Percentiles rank a stretch among this genome's conserved stretches.
These are phyloP conservation scores for Umbelopsis ramanniana DNA, from an alignment of 192 early-diverging fungal species.

Conservation along the genomic window DNA sequence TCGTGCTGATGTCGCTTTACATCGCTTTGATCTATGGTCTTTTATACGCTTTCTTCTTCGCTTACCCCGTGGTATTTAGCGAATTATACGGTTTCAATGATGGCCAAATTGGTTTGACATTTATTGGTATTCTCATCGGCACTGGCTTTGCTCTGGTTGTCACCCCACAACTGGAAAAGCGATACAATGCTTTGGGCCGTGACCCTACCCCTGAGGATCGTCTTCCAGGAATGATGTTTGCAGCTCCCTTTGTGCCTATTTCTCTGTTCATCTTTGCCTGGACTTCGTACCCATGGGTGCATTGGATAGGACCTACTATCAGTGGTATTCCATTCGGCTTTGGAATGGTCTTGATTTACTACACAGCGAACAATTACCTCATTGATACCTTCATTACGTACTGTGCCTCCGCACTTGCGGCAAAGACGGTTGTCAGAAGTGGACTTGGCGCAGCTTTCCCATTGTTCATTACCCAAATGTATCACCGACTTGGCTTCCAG, in stretches of 20 bases:
- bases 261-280: slow-evolving; percentile 38
- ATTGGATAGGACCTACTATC: slow-evolving; percentile 32
- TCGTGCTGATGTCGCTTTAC: slow-evolving; percentile 33
- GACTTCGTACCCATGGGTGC: slow-evolving; percentile 37
- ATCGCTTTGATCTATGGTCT: slow-evolving; percentile 35
- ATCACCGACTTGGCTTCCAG: slow-evolving; percentile 30
- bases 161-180: slow-evolving; percentile 29
- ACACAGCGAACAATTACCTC: slow-evolving; percentile 36
- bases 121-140: slow-evolving; percentile 35
- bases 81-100: slow-evolving; percentile 35
- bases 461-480: slow-evolving; percentile 36
- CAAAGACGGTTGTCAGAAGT: slow-evolving; percentile 31
- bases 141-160: slow-evolving; percentile 28
- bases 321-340: slow-evolving; percentile 34
- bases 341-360: slow-evolving; percentile 37
- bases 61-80: slow-evolving; percentile 34
- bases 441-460: slow-evolving; percentile 36
- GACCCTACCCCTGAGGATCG: slow-evolving; percentile 31
- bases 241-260: slow-evolving; percentile 35
- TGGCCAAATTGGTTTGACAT: slow-evolving; percentile 35
- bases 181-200: not conserved
- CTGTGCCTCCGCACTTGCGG: slow-evolving; percentile 35
- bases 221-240: slow-evolving; percentile 34
- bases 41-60: slow-evolving; percentile 39
- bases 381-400: slow-evolving; percentile 36